Evolutionary conservation across 2,329 filamentous ascomycete species (phyloP), one percentile per base, ranked within the genome.

Genomic region (Didymella keratinophila): DNA sequence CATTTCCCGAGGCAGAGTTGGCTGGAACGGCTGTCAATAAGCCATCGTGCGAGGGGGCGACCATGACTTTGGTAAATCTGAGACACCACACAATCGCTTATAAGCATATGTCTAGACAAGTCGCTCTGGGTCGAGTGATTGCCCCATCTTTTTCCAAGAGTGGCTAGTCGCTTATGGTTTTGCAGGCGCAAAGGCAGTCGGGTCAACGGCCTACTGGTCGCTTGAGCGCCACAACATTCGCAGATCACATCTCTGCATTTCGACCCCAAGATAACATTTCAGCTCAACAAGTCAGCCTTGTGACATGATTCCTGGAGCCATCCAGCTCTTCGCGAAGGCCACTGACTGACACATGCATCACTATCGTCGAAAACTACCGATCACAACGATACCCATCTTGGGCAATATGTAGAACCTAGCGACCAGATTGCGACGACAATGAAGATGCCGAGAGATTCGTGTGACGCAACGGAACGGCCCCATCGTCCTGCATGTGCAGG

Each of bases 281-380:
- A 43, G 41, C 41, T 43, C 23, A 14, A 43, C 14, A n/a, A 21
- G 16, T 43, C 41, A 43, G 41, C 41, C 41, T 43, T 43, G 41
- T 27, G 23, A 18, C 21, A 43, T 43, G 12, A n/a, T 43, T 21
- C 14, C 39, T 42, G 39, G 4, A 25, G 11, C 11, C 12, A 5
- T 43, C 21, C 21, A 27, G 41, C 11, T 27, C 23, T 43, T 27
- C 14, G 14, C 23, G 3, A n/a, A 43, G 7, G 23, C 14, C 23
- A 25, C 23, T 43, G 23, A 8, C 11, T 14, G 16, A 25, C 21
- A 27, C 21, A 14, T 27, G 41, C 23, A 43, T 27, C 41, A 3
- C 16, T 10, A n/a, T 43, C 41, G 23, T 27, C 14, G 16, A 27
- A 27, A 14, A 12, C 41, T n/a, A n/a, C 6, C 23, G 41, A 27